Conservation (phyloP, 345 rosid genomes). For the Hypericum androsaemum region DNA sequence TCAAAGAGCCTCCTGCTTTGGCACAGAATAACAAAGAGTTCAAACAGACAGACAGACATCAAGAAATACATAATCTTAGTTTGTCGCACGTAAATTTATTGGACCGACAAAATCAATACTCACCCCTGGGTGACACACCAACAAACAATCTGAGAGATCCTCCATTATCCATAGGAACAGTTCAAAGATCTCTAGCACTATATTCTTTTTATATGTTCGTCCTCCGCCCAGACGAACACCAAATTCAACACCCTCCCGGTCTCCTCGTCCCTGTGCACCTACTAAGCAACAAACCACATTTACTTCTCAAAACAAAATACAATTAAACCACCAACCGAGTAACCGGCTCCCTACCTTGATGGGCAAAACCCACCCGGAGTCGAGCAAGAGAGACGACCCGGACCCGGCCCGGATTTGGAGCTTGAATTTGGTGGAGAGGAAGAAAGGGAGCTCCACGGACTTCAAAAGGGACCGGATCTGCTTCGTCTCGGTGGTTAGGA, state of each 20-base stretch:
- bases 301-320: too few relatives aligned
- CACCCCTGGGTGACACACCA: too few relatives aligned
- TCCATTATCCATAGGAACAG: too few relatives aligned
- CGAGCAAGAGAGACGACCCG: conserved; percentile 51
- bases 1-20: conserved; percentile 56
- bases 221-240: conserved; percentile 87
- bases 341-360: conserved; percentile 21
- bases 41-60: too few relatives aligned
- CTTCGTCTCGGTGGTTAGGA: conserved; percentile 55
- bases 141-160: too few relatives aligned
- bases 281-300: conserved; percentile 5
- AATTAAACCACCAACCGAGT: too few relatives aligned
- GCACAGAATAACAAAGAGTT: conserved; percentile 1
- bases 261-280: conserved; percentile 80
- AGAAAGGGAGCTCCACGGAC: conserved; percentile 51
- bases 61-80: too few relatives aligned
- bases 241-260: conserved; percentile 73
- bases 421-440: conserved; percentile 62
- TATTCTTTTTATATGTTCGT: too few relatives aligned
- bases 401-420: conserved; percentile 84
- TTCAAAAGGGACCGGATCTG: conserved; percentile 63
- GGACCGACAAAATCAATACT: too few relatives aligned
- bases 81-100: too few relatives aligned
- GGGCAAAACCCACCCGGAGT: conserved; percentile 78
- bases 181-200: too few relatives aligned